phyloP scores from a whole-genome alignment of 2,329 filamentous ascomycete genomes.

The Phyllosticta citriasiana region DNA sequence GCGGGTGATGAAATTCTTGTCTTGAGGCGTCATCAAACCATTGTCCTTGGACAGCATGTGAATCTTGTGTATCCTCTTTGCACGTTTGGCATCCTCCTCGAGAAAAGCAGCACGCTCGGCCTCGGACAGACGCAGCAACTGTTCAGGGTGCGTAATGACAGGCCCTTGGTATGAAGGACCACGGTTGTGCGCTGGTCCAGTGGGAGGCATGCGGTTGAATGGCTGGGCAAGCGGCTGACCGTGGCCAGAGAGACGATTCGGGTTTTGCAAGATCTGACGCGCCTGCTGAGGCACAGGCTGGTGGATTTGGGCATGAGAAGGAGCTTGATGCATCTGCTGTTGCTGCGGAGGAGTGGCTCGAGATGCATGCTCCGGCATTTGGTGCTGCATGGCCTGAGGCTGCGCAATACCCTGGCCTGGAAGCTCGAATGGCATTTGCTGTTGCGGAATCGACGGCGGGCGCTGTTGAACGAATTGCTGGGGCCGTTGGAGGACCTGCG shows the following conservation, averaged over 20 bases:
- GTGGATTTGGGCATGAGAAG: constrained; percentile 28
- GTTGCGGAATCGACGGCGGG: constrained; percentile 30
- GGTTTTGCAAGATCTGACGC: constrained; percentile 71
- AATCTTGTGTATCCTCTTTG: constrained; percentile 98
- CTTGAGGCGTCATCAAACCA: constrained; percentile 95
- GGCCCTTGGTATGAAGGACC: constrained; percentile 40
- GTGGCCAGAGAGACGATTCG: constrained; percentile 49
- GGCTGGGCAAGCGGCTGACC: constrained; percentile 28
- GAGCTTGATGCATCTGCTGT: neutral
- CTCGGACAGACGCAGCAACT: constrained; percentile 68
- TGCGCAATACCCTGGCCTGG: constrained; percentile 28
- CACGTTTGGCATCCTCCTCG: constrained; percentile 84
- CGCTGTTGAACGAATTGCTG: constrained; percentile 31
- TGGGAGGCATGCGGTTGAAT: constrained; percentile 20
- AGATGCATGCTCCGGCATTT: constrained; percentile 21
- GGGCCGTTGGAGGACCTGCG: constrained; percentile 42
- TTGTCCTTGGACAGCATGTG: constrained; percentile 88
- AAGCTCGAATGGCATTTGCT: constrained; percentile 33
- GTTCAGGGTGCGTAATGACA: constrained; percentile 58
- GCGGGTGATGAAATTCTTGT: constrained; percentile 98
- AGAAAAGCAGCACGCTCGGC: constrained; percentile 76
- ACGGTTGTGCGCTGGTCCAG: constrained; percentile 27
- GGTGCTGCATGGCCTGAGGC: constrained; percentile 26
- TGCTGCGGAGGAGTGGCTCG: neutral
- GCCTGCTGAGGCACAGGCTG: constrained; percentile 39